A percentile compares a stretch with the other conserved stretches of the same genome.
These are phyloP conservation scores for Vigna reflexopilosa DNA, from an alignment of 306 rosid genomes.

Conservation along the genomic window DNA sequence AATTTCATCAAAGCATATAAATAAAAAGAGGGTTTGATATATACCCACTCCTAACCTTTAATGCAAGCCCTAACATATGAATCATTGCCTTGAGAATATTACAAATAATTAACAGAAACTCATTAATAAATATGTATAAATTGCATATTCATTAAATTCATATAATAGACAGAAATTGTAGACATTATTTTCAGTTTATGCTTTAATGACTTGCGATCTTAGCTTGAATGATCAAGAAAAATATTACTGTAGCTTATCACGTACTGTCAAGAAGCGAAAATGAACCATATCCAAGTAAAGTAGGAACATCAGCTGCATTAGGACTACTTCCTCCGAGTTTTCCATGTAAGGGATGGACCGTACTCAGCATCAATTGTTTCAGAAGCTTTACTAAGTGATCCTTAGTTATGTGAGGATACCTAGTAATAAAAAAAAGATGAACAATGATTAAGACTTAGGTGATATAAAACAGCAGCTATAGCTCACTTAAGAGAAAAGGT, in stretches of 20 bases:
- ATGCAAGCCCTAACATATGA: constrained; percentile 36
- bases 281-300: constrained; percentile 85
- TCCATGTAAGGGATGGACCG: constrained; percentile 59
- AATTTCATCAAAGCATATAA: constrained; percentile 34
- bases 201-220: constrained; percentile 25
- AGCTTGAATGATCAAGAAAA: constrained; percentile 36
- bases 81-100: constrained; percentile 35
- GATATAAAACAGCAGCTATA: constrained; percentile 28
- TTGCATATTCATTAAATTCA: constrained; percentile 23
- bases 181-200: constrained; percentile 8
- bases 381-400: constrained; percentile 90
- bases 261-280: constrained; percentile 85
- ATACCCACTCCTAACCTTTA: constrained; percentile 22
- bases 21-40: constrained; percentile 23
- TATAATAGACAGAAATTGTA: constrained; percentile 26
- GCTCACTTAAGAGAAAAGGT: constrained; percentile 3
- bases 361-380: constrained; percentile 68
- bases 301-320: constrained; percentile 90
- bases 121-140: constrained; percentile 18
- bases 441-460: constrained; percentile 35
- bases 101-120: constrained; percentile 24
- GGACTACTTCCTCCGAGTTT: constrained; percentile 64
- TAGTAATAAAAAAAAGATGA: constrained; percentile 46
- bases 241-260: constrained; percentile 53
- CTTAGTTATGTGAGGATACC: constrained; percentile 84